Evolutionary conservation across 192 early-diverging fungal genomes (phyloP).

Genomic region (Geranomyces variabilis): DNA sequence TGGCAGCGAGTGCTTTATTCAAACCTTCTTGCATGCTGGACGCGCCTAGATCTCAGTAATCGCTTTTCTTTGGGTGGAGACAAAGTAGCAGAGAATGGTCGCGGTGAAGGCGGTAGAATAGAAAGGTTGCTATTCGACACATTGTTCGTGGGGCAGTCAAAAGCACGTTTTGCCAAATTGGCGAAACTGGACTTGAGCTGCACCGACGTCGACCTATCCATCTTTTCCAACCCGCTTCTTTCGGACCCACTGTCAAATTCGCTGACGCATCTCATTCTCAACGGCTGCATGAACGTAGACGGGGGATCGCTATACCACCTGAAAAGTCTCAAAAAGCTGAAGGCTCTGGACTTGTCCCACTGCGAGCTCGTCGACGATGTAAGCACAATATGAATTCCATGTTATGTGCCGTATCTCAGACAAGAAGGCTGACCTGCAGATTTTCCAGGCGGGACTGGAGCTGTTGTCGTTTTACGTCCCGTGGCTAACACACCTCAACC

Average conservation of each 20-base stretch:
- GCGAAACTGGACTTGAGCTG: slow-evolving; percentile 46
- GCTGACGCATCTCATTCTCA: slow-evolving; percentile 44
- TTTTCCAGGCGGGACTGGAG: slow-evolving; percentile 36
- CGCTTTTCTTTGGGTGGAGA: slow-evolving; percentile 41
- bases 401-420: too few relatives aligned
- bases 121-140: not conserved
- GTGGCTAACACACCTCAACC: slow-evolving; percentile 46
- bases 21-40: slow-evolving; percentile 41
- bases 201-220: slow-evolving; percentile 39
- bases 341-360: slow-evolving; percentile 46
- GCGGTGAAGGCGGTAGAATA: not conserved
- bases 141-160: not conserved
- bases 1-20: slow-evolving; percentile 41
- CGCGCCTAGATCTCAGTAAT: slow-evolving; percentile 42
- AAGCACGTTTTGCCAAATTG: slow-evolving; percentile 37
- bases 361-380: slow-evolving; percentile 48
- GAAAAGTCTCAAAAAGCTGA: slow-evolving; percentile 19
- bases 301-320: slow-evolving; percentile 40
- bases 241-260: not conserved
- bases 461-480: slow-evolving; percentile 40
- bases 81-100: not conserved
- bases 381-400: not conserved
- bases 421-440: not conserved
- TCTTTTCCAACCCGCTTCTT: slow-evolving; percentile 27
- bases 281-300: slow-evolving; percentile 46